Percentiles rank a stretch among this genome's conserved stretches.
These are phyloP conservation scores for Penicillium waksmanii DNA, from an alignment of 495 filamentous ascomycete species.

Conservation along the genomic window DNA sequence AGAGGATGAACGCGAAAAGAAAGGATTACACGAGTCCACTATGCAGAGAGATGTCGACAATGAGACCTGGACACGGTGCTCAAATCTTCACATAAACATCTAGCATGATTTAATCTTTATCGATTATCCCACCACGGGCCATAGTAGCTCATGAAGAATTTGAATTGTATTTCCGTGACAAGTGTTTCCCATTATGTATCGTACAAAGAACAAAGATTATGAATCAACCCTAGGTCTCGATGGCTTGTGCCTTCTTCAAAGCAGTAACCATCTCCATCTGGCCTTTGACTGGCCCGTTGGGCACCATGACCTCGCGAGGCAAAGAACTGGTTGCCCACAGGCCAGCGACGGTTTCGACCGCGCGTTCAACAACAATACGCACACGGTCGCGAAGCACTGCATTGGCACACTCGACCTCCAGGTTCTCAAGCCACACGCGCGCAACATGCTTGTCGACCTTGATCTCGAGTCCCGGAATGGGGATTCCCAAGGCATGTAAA, in stretches of 20 bases:
- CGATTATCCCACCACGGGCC: too few relatives aligned
- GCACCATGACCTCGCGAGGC: slow-evolving; percentile 20
- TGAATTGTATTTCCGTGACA: not conserved
- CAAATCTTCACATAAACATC: not conserved
- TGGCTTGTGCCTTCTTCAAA: slow-evolving; percentile 25
- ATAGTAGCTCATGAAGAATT: not conserved
- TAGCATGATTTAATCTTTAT: too few relatives aligned
- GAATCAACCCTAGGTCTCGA: slow-evolving; percentile 34
- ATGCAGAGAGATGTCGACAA: not conserved
- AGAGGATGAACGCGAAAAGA: not conserved
- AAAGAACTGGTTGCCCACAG: slow-evolving; percentile 57
- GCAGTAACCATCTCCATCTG: slow-evolving; percentile 18
- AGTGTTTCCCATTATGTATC: slow-evolving; percentile 21
- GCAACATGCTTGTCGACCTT: slow-evolving; percentile 86
- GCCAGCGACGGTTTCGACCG: slow-evolving; percentile 86
- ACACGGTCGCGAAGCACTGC: slow-evolving; percentile 77
- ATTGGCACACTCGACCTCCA: slow-evolving; percentile 85
- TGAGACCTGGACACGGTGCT: not conserved
- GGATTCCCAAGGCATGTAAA: slow-evolving; percentile 78
- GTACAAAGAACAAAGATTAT: slow-evolving; percentile 21
- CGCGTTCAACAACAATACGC: slow-evolving; percentile 84
- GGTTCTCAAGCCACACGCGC: slow-evolving; percentile 84
- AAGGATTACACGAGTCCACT: not conserved
- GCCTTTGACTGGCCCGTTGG: slow-evolving; percentile 25
- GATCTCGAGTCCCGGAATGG: slow-evolving; percentile 86